Percentiles rank a stretch among this genome's conserved stretches.
Conservation (phyloP, 768 basidiomycete genomes). For the Russula ochroleuca region DNA sequence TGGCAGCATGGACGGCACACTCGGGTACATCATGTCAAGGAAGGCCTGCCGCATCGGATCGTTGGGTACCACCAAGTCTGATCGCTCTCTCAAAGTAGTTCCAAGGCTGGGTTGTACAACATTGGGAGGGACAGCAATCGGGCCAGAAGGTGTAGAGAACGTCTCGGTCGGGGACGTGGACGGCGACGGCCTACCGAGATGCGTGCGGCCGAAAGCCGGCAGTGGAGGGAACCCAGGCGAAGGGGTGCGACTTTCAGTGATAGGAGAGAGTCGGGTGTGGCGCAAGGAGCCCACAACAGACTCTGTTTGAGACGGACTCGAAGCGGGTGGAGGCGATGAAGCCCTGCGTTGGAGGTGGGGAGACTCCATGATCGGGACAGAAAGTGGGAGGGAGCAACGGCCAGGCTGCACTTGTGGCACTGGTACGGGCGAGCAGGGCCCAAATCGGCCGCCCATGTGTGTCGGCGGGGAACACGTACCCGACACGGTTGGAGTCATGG, state of each 20-base stretch:
- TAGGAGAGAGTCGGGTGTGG: constrained; percentile 9
- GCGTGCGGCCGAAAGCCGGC: neutral
- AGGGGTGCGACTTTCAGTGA: constrained; percentile 15
- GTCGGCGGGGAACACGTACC: neutral
- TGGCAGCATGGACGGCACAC: neutral
- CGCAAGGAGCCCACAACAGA: constrained; percentile 15
- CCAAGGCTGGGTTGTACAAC: neutral
- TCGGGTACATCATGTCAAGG: constrained; percentile 5
- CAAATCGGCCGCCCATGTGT: neutral
- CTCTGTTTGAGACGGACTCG: constrained; percentile 6
- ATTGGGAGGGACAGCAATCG: neutral
- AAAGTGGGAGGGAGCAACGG: neutral
- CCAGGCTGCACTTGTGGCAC: neutral
- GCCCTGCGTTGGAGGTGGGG: neutral
- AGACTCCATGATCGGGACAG: neutral
- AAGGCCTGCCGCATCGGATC: constrained; percentile 1
- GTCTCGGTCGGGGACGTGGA: constrained; percentile 8
- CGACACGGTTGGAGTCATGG: neutral
- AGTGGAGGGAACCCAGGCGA: neutral
- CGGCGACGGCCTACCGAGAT: constrained; percentile 6
- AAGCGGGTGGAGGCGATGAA: neutral
- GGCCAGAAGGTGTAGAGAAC: constrained; percentile 3
- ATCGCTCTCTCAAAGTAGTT: neutral
- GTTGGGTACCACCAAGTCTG: neutral
- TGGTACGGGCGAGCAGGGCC: neutral